Evolutionary conservation across 2,329 filamentous ascomycete species (phyloP), one percentile per base, ranked within the genome.

Genomic region (Fusarium armeniacum): DNA sequence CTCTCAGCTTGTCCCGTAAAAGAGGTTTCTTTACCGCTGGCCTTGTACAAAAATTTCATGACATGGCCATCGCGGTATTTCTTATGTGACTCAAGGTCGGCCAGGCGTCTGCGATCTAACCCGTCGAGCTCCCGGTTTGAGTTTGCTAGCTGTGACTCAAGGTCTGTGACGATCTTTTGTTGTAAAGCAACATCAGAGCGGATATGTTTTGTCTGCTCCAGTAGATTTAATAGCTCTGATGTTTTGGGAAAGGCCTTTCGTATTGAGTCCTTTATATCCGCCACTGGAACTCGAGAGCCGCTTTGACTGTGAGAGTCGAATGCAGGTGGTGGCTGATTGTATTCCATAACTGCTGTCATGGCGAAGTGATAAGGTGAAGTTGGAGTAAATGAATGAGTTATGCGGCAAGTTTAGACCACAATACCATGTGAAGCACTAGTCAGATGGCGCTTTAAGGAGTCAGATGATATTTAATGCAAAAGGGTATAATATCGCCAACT

Each of bases 31-130:
- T 83, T 83, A 30, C 86, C 83, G 6, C 82, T 79, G 12, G 86
- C 78, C 62, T 82, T 85, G 79, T 85, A 85, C 40, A 83, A 78
- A 70, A 86, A 85, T 40, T 86, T 83, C 56, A 81, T 82, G 71
- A 87, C 78, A 49, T 83, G 82, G 45, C 82, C 84, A 76, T 87
- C 83, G 57, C 84, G 83, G 72, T 87, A 86, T 56, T 81, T 83
- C 56, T 85, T 79, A 64, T 88, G 85, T 16, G 86, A 84, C 47
- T 82, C 82, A 43, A 83, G 80, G 71, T 87, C 84, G 58, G 82
- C 80, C 24, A 79, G 77, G 9, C 84, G 83, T 52, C 79, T 78
- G 4, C 58, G 52, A 30, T 83, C 80, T 9, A 86, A 76, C 3
- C 73, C 64, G 6, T 70, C 61, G n/a, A 87, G 76, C 41, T 78